Percentiles rank a stretch among this genome's conserved stretches.
These are phyloP conservation scores for Pseudocercospora fijiensis DNA, from an alignment of 2,329 filamentous ascomycete genomes.

Conservation along the genomic window DNA sequence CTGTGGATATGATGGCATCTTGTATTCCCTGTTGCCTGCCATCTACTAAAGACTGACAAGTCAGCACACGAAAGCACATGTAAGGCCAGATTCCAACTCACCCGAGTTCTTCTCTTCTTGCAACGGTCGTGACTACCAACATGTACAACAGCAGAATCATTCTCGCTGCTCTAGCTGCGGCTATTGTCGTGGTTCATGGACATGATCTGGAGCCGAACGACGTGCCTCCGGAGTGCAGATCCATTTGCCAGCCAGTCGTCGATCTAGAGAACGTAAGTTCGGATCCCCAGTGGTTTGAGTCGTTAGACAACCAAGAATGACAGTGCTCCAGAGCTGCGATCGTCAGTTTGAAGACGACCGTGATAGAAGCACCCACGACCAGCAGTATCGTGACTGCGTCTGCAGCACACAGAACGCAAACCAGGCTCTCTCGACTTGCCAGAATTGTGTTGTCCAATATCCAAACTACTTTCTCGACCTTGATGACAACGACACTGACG, in stretches of 20 bases:
- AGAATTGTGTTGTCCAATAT: slow-evolving; percentile 14
- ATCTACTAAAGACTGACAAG: neutral
- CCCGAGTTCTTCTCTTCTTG: neutral
- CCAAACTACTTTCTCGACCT: slow-evolving; percentile 14
- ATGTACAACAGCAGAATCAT: slow-evolving; percentile 18
- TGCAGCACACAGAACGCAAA: slow-evolving; percentile 13
- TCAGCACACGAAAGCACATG: slow-evolving; percentile 1
- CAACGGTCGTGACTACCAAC: slow-evolving; percentile 9
- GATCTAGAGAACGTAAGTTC: slow-evolving; percentile 13
- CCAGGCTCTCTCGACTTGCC: slow-evolving; percentile 14
- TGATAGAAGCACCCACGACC: slow-evolving; percentile 10
- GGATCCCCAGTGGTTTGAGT: neutral
- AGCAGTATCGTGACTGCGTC: slow-evolving; percentile 18
- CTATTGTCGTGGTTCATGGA: slow-evolving; percentile 16
- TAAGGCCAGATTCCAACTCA: neutral
- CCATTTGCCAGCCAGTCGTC: slow-evolving; percentile 13
- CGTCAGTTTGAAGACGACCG: slow-evolving; percentile 17
- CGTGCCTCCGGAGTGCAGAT: slow-evolving; percentile 18
- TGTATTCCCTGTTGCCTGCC: neutral
- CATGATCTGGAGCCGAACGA: slow-evolving; percentile 16
- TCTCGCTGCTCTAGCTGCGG: slow-evolving; percentile 17
- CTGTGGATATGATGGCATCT: neutral
- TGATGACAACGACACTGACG: slow-evolving; percentile 13
- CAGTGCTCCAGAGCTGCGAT: slow-evolving; percentile 13
- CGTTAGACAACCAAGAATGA: neutral